A percentile compares a stretch with the other conserved stretches of the same genome.
These are phyloP conservation scores for Xylariaceae sp. DNA, from an alignment of 2,329 filamentous ascomycete species.

Conservation along the genomic window DNA sequence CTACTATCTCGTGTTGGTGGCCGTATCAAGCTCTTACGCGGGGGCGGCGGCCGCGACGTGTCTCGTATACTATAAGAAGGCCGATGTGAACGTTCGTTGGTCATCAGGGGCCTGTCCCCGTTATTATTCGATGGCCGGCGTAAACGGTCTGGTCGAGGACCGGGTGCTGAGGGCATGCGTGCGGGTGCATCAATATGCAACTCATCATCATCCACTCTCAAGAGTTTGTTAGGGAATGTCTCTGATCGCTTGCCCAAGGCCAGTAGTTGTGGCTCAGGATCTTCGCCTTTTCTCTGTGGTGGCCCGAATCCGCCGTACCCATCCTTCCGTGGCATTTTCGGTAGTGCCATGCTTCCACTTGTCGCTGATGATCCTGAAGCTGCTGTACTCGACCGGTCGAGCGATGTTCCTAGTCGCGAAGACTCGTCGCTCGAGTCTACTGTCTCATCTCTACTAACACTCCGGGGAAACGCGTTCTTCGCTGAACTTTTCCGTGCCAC, in stretches of 20 bases:
- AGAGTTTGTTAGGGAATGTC: conserved; percentile 55
- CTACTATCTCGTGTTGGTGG: conserved; percentile 48
- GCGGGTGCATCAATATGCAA: conserved; percentile 46
- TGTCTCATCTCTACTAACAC: conserved; percentile 32
- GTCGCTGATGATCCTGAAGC: conserved; percentile 38
- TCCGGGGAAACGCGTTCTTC: conserved; percentile 45
- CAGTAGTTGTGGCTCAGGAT: conserved; percentile 46
- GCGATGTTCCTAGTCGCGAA: conserved; percentile 31
- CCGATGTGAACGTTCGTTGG: conserved; percentile 41
- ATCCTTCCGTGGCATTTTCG: conserved; percentile 53
- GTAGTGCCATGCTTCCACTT: conserved; percentile 43
- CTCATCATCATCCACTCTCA: conserved; percentile 28
- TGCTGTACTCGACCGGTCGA: conserved; percentile 40
- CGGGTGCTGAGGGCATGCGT: conserved; percentile 56
- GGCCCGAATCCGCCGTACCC: conserved; percentile 65
- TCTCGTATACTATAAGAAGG: conserved; percentile 54
- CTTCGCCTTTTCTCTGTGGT: conserved; percentile 47
- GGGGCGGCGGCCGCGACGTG: conserved; percentile 59
- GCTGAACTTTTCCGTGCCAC: conserved; percentile 45
- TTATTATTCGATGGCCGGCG: conserved; percentile 37
- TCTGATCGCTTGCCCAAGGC: conserved; percentile 54
- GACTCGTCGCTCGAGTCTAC: conserved; percentile 32
- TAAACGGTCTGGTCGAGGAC: conserved; percentile 47
- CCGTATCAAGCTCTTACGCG: conserved; percentile 55
- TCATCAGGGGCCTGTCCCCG: conserved; percentile 31